phyloP scores from a whole-genome alignment of 257 asterid species.

The Paraleonurus japonicus region DNA sequence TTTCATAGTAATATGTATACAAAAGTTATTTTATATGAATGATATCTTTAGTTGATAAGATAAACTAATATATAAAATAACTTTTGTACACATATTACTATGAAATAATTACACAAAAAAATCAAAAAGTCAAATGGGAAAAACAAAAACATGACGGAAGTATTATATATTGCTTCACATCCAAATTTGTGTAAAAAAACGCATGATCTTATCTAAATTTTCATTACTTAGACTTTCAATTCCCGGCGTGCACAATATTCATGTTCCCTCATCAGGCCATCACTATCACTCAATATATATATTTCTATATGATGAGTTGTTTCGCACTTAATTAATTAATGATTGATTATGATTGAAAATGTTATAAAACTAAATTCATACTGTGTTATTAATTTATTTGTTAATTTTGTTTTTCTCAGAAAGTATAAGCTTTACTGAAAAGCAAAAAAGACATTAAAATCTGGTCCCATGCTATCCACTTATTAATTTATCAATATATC shows the following conservation, averaged over 20 bases:
- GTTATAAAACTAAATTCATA: neutral
- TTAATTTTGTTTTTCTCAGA: neutral
- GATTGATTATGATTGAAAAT: constrained; percentile 13
- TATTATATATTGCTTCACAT: too few relatives aligned
- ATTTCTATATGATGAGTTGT: neutral
- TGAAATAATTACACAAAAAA: too few relatives aligned
- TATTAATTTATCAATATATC: neutral
- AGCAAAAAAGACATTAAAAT: constrained; percentile 11
- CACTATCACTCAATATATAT: neutral
- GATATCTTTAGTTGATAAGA: too few relatives aligned
- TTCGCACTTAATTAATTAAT: constrained; percentile 9
- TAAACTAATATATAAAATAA: too few relatives aligned
- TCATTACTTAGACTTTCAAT: neutral
- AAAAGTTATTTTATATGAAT: too few relatives aligned
- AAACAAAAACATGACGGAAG: too few relatives aligned
- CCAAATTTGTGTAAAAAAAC: too few relatives aligned
- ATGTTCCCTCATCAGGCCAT: neutral
- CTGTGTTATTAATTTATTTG: neutral
- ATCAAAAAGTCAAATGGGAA: too few relatives aligned
- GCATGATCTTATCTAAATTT: neutral
- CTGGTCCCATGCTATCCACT: constrained; percentile 27
- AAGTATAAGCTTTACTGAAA: neutral
- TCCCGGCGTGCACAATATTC: neutral
- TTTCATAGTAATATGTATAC: too few relatives aligned
- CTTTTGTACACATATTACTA: too few relatives aligned